Conservation (phyloP, 2,329 filamentous ascomycete genomes). For the Alternaria arbusti region DNA sequence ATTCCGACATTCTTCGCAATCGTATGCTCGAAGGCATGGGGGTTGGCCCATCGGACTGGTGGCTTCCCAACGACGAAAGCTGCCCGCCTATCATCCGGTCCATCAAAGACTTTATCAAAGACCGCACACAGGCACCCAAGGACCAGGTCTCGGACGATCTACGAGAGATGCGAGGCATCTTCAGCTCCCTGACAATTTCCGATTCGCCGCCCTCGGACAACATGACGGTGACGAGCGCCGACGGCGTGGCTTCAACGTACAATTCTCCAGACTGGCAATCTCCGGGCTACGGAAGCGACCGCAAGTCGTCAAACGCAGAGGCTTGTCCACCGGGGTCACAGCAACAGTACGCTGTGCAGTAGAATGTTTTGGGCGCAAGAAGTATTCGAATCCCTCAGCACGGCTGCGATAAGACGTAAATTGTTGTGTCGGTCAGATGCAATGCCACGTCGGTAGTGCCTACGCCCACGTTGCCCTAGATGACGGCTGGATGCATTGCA, state of each 20-base stretch:
- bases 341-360: constrained; percentile 22
- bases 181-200: constrained; percentile 50
- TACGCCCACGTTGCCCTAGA: constrained; percentile 6
- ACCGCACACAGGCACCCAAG: constrained; percentile 65
- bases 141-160: constrained; percentile 67
- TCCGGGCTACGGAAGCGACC: constrained; percentile 26
- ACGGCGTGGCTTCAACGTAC: constrained; percentile 25
- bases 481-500: constrained; percentile 13
- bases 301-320: constrained; percentile 25
- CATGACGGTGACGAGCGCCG: constrained; percentile 35
- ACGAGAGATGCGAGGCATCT: constrained; percentile 76
- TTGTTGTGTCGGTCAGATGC: neutral
- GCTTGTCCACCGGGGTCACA: constrained; percentile 15
- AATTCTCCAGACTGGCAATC: constrained; percentile 33
- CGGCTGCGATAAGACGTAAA: constrained; percentile 5
- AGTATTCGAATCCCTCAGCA: neutral
- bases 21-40: constrained; percentile 80
- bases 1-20: constrained; percentile 73
- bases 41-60: constrained; percentile 79
- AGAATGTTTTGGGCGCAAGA: neutral
- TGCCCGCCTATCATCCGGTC: constrained; percentile 76
- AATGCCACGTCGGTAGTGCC: constrained; percentile 12
- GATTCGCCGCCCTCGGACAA: constrained; percentile 42
- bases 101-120: constrained; percentile 81
- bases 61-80: constrained; percentile 83